phyloP scores from a whole-genome alignment of 2,329 filamentous ascomycete genomes.

The Fusarium albidum region DNA sequence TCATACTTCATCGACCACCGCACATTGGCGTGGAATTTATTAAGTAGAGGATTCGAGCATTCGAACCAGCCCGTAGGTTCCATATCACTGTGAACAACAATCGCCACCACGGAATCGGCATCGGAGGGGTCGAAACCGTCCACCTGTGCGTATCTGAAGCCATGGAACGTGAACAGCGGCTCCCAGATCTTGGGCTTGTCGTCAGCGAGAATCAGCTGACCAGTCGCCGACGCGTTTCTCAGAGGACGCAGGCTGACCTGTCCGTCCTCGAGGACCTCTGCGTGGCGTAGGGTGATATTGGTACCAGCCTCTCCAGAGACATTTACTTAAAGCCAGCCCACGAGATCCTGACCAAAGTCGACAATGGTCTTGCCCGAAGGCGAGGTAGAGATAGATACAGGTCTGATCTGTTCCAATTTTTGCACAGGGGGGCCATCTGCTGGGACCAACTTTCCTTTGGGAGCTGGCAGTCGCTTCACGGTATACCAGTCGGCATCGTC shows the following conservation, averaged over 20 bases:
- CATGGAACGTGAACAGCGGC: constrained; percentile 62
- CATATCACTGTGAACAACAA: no score
- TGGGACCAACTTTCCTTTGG: constrained; percentile 30
- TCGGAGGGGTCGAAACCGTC: no score
- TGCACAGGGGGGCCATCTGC: constrained; percentile 54
- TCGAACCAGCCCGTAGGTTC: no score
- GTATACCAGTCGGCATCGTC: constrained; percentile 49
- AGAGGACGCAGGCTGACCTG: constrained; percentile 52
- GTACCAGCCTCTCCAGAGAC: constrained; percentile 50
- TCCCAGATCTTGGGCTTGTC: no score
- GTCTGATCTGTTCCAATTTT: constrained; percentile 39
- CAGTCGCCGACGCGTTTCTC: no score
- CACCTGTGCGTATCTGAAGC: constrained; percentile 60
- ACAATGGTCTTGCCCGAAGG: constrained; percentile 55
- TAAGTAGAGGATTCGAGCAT: no score
- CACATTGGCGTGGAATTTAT: no score
- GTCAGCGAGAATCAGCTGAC: no score
- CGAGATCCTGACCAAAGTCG: constrained; percentile 67
- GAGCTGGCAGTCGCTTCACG: neutral
- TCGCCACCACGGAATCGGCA: no score
- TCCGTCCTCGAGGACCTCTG: constrained; percentile 63
- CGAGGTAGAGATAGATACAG: constrained; percentile 45
- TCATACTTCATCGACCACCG: no score
- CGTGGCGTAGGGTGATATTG: constrained; percentile 56
- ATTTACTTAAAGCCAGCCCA: constrained; percentile 54